Evolutionary conservation across 148 eudicot genomes (phyloP).

Genomic region (Amaranthus hypochondriacus): DNA sequence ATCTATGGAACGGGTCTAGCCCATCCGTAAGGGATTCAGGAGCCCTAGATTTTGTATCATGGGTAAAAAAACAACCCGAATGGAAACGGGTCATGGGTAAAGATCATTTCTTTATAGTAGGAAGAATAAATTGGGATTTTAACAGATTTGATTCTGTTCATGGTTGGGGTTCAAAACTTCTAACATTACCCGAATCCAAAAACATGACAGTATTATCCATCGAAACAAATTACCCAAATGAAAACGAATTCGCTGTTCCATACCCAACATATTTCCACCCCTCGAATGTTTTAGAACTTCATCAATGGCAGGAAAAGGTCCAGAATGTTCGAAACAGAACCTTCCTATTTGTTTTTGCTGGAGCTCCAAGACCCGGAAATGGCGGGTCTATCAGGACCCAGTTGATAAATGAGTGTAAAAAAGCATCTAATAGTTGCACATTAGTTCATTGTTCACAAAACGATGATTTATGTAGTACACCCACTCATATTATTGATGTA

Average conservation of each 20-base stretch:
- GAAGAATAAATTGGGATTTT: conserved; percentile 37
- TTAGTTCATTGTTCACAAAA: conserved; percentile 10
- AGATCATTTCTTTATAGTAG: conserved; percentile 34
- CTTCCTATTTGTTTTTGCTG: conserved; percentile 25
- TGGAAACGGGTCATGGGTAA: conserved; percentile 25
- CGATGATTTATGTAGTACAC: conserved; percentile 4
- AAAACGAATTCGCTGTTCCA: conserved; percentile 32
- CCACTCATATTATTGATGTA: conserved; percentile 13
- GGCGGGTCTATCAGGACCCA: conserved; percentile 14
- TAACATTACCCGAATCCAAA: conserved; percentile 22
- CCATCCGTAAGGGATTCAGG: conserved; percentile 7
- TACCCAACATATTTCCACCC: conserved; percentile 44
- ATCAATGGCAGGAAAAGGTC: conserved; percentile 28
- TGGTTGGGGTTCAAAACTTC: conserved; percentile 31
- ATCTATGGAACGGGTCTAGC: conserved; percentile 19
- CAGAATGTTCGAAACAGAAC: conserved; percentile 16
- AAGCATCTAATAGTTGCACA: conserved; percentile 18
- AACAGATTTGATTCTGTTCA: not conserved
- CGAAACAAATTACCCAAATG: conserved; percentile 22
- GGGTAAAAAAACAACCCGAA: conserved; percentile 29
- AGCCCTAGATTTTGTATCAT: conserved; percentile 7
- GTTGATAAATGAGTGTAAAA: conserved; percentile 31
- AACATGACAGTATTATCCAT: conserved; percentile 28
- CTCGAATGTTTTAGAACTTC: conserved; percentile 19
- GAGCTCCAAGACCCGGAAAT: conserved; percentile 23